These are phyloP conservation scores for Aspergillus alliaceus DNA, from an alignment of 2,329 filamentous ascomycete species.

Conservation along the genomic window DNA sequence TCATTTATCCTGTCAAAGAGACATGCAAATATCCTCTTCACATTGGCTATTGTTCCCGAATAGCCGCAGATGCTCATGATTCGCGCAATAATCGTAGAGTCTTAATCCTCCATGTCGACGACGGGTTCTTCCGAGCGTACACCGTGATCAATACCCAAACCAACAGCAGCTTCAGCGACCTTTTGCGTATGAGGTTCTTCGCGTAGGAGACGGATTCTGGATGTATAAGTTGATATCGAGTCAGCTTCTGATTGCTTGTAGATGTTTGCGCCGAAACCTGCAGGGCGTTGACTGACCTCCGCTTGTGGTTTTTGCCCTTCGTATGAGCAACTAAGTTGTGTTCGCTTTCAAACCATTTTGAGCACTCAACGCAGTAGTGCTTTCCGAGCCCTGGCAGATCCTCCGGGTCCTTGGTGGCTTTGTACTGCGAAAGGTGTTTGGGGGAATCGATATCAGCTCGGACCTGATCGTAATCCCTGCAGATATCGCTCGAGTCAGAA, in stretches of 20 bases:
- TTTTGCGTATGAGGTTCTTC: conserved; percentile 86
- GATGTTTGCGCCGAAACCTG: not conserved
- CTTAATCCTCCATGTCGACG: conserved; percentile 45
- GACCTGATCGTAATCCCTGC: conserved; percentile 89
- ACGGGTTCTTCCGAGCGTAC: conserved; percentile 35
- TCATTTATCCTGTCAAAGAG: not conserved
- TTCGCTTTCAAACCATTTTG: conserved; percentile 93
- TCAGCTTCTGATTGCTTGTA: conserved; percentile 6
- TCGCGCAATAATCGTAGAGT: not conserved
- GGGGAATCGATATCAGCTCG: conserved; percentile 76
- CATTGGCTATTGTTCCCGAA: not conserved
- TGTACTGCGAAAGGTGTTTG: conserved; percentile 77
- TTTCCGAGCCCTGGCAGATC: conserved; percentile 84
- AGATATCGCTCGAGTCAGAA: conserved; percentile 31
- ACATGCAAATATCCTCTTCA: conserved; percentile 3
- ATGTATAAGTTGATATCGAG: conserved; percentile 4
- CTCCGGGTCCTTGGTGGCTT: conserved; percentile 75
- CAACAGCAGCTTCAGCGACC: conserved; percentile 77
- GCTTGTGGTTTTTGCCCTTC: conserved; percentile 90
- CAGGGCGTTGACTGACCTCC: conserved; percentile 59
- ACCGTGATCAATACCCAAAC: conserved; percentile 70
- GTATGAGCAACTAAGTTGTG: conserved; percentile 71
- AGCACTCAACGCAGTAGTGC: conserved; percentile 88
- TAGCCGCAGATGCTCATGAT: not conserved
- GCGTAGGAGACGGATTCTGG: conserved; percentile 74